phyloP scores from a whole-genome alignment of 2,329 filamentous ascomycete genomes.

The Diaporthe velutina region DNA sequence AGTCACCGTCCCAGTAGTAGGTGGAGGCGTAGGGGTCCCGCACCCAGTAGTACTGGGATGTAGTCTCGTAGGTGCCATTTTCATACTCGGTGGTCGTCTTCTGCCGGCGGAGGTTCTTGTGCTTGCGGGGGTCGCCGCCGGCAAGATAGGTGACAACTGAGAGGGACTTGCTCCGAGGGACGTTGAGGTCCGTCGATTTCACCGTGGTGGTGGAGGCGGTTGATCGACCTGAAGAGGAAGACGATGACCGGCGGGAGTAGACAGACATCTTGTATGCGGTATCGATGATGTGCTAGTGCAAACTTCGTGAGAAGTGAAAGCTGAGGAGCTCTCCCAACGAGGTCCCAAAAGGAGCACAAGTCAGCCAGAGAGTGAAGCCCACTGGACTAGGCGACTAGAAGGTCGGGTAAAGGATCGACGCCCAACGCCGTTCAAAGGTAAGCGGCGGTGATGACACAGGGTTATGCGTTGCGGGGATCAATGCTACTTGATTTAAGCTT shows the following conservation, averaged over 20 bases:
- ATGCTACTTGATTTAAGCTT: constrained; percentile 14
- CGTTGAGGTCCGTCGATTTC: constrained; percentile 32
- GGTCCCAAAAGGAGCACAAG: not conserved
- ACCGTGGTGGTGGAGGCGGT: constrained; percentile 33
- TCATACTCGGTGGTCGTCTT: constrained; percentile 38
- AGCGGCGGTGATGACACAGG: constrained; percentile 25
- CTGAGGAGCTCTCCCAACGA: not conserved
- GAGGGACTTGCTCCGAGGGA: constrained; percentile 32
- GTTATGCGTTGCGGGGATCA: constrained; percentile 12
- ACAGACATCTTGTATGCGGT: constrained; percentile 32
- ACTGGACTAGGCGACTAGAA: not conserved
- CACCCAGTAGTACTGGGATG: constrained; percentile 36
- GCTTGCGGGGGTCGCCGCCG: constrained; percentile 40
- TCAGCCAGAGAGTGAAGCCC: not conserved
- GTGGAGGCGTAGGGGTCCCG: constrained; percentile 37
- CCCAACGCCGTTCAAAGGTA: not conserved
- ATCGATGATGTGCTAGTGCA: constrained; percentile 6
- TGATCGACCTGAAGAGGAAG: constrained; percentile 35
- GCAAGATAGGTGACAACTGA: constrained; percentile 39
- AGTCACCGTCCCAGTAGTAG: constrained; percentile 32
- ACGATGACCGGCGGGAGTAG: constrained; percentile 39
- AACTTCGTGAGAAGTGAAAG: not conserved
- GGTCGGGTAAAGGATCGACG: not conserved
- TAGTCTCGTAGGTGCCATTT: constrained; percentile 35
- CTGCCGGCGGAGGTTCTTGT: constrained; percentile 38